A percentile compares a stretch with the other conserved stretches of the same genome.
phyloP scores from a whole-genome alignment of 2,329 filamentous ascomycete species.

The Phialophora macrospora region DNA sequence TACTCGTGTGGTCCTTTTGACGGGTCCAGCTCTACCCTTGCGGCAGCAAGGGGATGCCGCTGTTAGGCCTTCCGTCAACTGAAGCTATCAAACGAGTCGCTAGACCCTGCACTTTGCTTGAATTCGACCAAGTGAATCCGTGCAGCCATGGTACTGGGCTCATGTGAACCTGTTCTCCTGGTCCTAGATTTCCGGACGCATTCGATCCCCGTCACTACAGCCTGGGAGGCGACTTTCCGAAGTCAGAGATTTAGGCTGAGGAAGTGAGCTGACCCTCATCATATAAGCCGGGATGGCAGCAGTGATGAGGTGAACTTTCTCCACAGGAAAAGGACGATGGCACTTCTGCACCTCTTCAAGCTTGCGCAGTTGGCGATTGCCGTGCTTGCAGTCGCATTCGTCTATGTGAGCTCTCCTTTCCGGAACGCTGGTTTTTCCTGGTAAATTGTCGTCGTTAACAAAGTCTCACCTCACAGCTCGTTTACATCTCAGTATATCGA shows the following conservation, averaged over 20 bases:
- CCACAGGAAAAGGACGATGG: not conserved
- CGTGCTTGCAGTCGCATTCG: not conserved
- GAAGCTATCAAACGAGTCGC: not conserved
- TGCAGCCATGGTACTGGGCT: not conserved
- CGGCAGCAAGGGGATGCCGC: not conserved
- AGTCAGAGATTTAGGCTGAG: not conserved
- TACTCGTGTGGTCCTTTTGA: not conserved
- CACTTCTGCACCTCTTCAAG: not conserved
- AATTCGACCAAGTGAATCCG: not conserved
- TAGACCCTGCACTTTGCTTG: not conserved
- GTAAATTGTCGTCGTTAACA: not conserved
- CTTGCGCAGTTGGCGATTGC: not conserved
- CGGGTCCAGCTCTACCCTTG: not conserved
- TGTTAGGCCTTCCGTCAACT: not conserved
- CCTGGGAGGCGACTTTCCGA: not conserved
- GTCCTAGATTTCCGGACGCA: not conserved
- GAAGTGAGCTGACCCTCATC: not conserved
- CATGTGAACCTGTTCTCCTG: not conserved
- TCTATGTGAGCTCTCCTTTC: not conserved
- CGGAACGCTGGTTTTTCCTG: not conserved
- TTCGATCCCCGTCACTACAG: not conserved
- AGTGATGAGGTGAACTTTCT: not conserved
- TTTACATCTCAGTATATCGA: slow-evolving; percentile 8
- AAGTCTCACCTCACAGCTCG: not conserved
- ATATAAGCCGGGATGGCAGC: not conserved